These are phyloP conservation scores for Fragaria nilgerrensis DNA, from an alignment of 306 rosid species.

Conservation along the genomic window DNA sequence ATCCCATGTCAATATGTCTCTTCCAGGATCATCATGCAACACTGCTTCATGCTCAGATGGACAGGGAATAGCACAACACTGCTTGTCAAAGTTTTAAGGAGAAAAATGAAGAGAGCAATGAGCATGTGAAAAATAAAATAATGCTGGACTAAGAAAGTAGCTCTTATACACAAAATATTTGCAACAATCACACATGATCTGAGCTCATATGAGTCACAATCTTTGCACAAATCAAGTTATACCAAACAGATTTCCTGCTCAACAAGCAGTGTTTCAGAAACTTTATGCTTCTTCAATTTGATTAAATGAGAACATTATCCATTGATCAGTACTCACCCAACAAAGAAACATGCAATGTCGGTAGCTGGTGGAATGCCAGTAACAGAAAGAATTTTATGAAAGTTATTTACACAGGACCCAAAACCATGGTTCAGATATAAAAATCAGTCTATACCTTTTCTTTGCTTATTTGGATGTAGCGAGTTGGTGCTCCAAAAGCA, in stretches of 20 bases:
- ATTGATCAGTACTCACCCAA: background rate
- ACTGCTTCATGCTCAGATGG: conserved; percentile 38
- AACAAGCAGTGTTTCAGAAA: background rate
- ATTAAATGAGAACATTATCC: background rate
- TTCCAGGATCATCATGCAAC: conserved; percentile 48
- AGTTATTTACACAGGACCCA: background rate
- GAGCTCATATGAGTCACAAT: conserved; percentile 21
- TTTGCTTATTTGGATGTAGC: conserved; percentile 66
- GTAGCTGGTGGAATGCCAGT: conserved; percentile 10
- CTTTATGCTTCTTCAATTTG: conserved; percentile 3
- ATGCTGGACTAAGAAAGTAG: conserved; percentile 15
- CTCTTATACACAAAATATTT: conserved; percentile 11
- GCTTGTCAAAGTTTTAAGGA: conserved; percentile 33
- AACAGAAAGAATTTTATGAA: background rate
- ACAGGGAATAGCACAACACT: conserved; percentile 47
- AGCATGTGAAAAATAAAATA: conserved; percentile 14
- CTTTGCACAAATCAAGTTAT: conserved; percentile 20
- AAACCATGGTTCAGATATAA: conserved; percentile 7
- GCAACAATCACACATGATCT: conserved; percentile 13
- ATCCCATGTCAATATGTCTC: conserved; percentile 67
- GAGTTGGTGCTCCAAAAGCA: conserved; percentile 79
- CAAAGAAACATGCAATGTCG: conserved; percentile 6
- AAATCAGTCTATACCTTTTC: conserved; percentile 56
- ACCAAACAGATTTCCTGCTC: background rate
- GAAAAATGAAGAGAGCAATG: conserved; percentile 25